phyloP scores from a whole-genome alignment of 2,329 filamentous ascomycete genomes.

The Paracoccidioides lutzii region DNA sequence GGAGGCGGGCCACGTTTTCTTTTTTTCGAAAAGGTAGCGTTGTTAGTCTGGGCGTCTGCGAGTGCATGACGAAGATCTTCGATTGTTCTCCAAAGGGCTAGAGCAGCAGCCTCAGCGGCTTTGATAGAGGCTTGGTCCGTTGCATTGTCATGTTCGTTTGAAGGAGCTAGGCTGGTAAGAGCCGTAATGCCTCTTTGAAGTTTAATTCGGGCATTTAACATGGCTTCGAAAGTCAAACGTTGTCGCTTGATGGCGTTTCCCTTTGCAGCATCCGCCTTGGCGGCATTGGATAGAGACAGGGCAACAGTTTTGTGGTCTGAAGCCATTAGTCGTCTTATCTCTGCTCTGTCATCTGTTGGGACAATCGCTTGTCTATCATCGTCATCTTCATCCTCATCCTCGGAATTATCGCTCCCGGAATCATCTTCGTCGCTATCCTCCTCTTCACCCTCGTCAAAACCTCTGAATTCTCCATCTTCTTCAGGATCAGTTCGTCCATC shows the following conservation, averaged over 20 bases:
- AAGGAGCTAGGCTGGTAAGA: conserved; percentile 55
- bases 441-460: conserved; percentile 17
- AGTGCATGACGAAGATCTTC: conserved; percentile 31
- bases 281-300: conserved; percentile 51
- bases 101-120: conserved; percentile 73
- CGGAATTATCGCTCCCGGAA: conserved; percentile 15
- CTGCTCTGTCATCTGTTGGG: conserved; percentile 36
- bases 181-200: conserved; percentile 82
- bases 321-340: conserved; percentile 55
- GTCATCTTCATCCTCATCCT: conserved; percentile 14
- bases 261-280: conserved; percentile 68
- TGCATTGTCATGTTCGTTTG: conserved; percentile 29
- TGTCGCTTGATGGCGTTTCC: conserved; percentile 77
- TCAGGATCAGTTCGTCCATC: conserved; percentile 10
- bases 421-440: conserved; percentile 16
- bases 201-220: conserved; percentile 82
- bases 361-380: conserved; percentile 13
- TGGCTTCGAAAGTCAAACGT: conserved; percentile 70
- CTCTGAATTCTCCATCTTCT: conserved; percentile 18
- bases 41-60: conserved; percentile 24
- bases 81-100: conserved; percentile 69
- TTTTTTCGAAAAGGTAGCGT: conserved; percentile 24
- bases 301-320: conserved; percentile 55
- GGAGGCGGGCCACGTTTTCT: conserved; percentile 40
- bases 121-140: conserved; percentile 40